Percentiles rank a stretch among this genome's conserved stretches.
phyloP scores from a whole-genome alignment of 1,139 yeast genomes.

The Sugiyamaella sp. region DNA sequence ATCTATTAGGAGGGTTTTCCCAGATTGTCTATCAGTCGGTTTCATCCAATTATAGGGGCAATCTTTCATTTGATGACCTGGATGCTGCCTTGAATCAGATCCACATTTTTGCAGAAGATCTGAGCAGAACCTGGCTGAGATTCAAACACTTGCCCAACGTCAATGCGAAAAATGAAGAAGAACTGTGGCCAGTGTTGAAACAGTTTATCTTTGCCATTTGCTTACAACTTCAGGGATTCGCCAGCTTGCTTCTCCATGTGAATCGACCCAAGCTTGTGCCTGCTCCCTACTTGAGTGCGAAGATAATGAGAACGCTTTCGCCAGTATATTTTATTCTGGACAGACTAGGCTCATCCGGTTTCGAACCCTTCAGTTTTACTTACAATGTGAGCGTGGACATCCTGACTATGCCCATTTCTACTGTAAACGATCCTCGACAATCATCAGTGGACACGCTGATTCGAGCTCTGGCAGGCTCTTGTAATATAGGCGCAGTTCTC shows the following conservation, averaged over 20 bases:
- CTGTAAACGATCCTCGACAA: constrained; percentile 26
- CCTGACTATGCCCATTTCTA: constrained; percentile 27
- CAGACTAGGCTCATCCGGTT: constrained; percentile 70
- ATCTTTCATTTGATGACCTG: constrained; percentile 17
- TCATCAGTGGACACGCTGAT: constrained; percentile 31
- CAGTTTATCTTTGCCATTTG: constrained; percentile 54
- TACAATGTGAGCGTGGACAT: constrained; percentile 56
- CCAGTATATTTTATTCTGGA: constrained; percentile 58
- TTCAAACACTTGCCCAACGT: background rate
- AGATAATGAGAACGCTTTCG: constrained; percentile 53
- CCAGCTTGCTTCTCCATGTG: constrained; percentile 45
- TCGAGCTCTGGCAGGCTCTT: constrained; percentile 44
- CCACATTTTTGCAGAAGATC: constrained; percentile 18
- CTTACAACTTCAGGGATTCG: constrained; percentile 59
- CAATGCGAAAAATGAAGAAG: background rate
- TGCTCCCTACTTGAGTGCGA: constrained; percentile 41
- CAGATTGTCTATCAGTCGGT: constrained; percentile 26
- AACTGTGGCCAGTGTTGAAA: constrained; percentile 38
- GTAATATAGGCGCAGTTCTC: constrained; percentile 45
- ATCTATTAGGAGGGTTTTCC: constrained; percentile 31
- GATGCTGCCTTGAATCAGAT: constrained; percentile 21
- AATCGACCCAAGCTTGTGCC: constrained; percentile 20
- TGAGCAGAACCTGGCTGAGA: constrained; percentile 20
- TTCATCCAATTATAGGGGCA: constrained; percentile 20
- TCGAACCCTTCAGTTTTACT: constrained; percentile 70